Base-by-base conservation (phyloP, 2,329 filamentous ascomycete genomes). In the Talaromyces piceae region DNA sequence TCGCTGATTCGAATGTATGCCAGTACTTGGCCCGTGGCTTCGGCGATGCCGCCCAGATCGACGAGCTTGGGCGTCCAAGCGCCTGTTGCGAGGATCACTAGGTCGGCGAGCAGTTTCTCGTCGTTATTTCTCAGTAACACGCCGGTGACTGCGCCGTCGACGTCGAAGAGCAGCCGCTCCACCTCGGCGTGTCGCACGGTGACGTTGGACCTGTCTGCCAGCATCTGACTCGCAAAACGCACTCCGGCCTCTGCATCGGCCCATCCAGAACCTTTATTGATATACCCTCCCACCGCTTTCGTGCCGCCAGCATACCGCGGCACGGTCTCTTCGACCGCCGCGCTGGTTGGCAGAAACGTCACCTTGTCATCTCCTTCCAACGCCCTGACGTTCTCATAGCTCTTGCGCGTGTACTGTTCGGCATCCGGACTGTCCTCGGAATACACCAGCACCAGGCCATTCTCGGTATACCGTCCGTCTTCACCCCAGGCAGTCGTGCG, bases 21-120 rank as follows among this genome's bases (percentile, higher is more conserved):
- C 23, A 97, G 65, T 0, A 81, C 80, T 62, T 97, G 91, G 12
- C 88, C 91, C 0, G 89, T 95, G 2, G 91, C 87, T 56, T 86
- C 80, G 33, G 83, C 84, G 41, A 87, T 80, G 23, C 88, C 88
- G 44, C 83, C 76, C 1, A 96, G 74, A 67, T 95, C 87, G 51
- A 96, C 72, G 20, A 96, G 76, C 1, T 80, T 77, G 2, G 84
- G 80, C 2, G 87, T 88, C 91, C 91, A 97, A 4, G 91, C 90
- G 13, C 91, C 91, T 0, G 90, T 83, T 0, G 91, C 90, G 2
- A 95, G 77, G 50, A 96, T 75, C 28, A 87, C 84, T 6, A 95
- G 75, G 53, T 88, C 86, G 2, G 86, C 87, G 3, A 69, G 71
- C 5, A 88, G 45, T 5, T 11, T 47, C n/a, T 23, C 12, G 3